Evolutionary conservation across 768 basidiomycete species (phyloP), one percentile per base, ranked within the genome.

Genomic region (Roridomyces roridus): DNA sequence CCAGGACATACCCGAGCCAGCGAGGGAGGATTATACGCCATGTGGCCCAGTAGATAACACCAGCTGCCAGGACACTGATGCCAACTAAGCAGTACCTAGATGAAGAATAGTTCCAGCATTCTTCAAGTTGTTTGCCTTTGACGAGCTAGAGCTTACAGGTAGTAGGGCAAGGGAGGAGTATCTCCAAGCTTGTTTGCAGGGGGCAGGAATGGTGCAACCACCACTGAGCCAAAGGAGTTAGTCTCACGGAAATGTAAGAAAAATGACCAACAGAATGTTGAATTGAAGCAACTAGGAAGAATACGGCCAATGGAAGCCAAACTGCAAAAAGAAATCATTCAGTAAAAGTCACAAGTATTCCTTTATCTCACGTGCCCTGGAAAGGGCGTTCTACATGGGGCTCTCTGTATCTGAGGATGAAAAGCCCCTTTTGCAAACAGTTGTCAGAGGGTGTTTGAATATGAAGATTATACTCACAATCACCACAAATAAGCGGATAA

Each of bases 151-250:
- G 28, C 64, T 12, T 56, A 80, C 77, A 85, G 62, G 65, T 85
- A 86, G 55, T 86, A 85, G 3, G 85, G 83, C 31, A 86, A 63
- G 10, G 85, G 82, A 12, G 84, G 84, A 0, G 85, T 85, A 60
- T 87, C 84, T 14, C 85, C 85, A 0, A 82, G 74, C 15, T 77
- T 74, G 57, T 82, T 81, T 0, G 82, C 73, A 4, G 85, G 85
- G 21, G 60, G 77, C 5, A 86, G 45, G 73, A 85, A 87, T 0
- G 85, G 85, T 1, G 79, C 79, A 10, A 86, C 63, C 5, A 87
- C 71, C 8, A 87, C 85, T 80, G n/a, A 18, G n/a, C n/a, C n/a
- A 28, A 23, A 9, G 20, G 4, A 18, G 43, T 49, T 5, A 48
- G 37, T 35, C 7, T n/a, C n/a, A n/a, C n/a, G n/a, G n/a, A n/a